phyloP scores from a whole-genome alignment of 805 yeast genomes.

The Candida endomychidarum region DNA sequence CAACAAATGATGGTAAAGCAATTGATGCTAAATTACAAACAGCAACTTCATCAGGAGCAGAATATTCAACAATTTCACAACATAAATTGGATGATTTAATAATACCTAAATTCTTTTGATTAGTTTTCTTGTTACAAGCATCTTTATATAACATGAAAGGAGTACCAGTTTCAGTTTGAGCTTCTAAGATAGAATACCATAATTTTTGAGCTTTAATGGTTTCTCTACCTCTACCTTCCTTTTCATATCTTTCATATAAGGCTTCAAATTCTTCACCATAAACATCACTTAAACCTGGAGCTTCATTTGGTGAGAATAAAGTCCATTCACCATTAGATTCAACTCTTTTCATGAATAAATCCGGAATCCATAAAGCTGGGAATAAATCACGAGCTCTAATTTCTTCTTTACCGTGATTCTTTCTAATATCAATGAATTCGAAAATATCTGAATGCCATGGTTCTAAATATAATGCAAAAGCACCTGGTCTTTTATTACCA shows the following conservation, averaged over 20 bases:
- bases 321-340: constrained; percentile 58
- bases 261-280: constrained; percentile 57
- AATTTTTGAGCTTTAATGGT: constrained; percentile 59
- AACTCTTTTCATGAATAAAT: constrained; percentile 60
- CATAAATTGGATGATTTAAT: constrained; percentile 63
- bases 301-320: constrained; percentile 58
- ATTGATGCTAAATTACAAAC: constrained; percentile 63
- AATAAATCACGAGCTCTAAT: constrained; percentile 62
- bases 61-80: constrained; percentile 63
- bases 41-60: constrained; percentile 57
- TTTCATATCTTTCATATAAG: constrained; percentile 52
- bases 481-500: constrained; percentile 67
- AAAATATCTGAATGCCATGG: constrained; percentile 66
- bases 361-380: constrained; percentile 65
- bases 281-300: constrained; percentile 54
- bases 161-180: constrained; percentile 65
- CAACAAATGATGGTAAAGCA: constrained; percentile 57
- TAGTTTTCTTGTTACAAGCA: constrained; percentile 58
- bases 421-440: constrained; percentile 58
- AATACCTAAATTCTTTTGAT: constrained; percentile 59
- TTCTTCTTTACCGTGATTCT: constrained; percentile 65
- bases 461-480: constrained; percentile 58
- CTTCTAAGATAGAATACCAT: constrained; percentile 60
- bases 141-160: constrained; percentile 66
- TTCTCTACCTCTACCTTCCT: constrained; percentile 48